Evolutionary conservation across 1,139 yeast species (phyloP).

Genomic region (Hyphopichia fennica): DNA sequence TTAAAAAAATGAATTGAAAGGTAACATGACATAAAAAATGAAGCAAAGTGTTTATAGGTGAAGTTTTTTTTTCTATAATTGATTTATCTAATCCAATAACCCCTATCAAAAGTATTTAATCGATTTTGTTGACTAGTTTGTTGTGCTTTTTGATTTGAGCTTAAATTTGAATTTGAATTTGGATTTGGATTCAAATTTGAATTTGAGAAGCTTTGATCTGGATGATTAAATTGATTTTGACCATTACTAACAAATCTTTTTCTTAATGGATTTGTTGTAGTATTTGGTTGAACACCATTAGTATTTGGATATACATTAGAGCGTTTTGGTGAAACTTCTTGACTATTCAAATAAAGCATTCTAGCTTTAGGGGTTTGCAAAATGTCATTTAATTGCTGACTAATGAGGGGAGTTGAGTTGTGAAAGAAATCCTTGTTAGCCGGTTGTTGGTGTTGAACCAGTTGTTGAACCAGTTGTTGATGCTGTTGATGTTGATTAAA

Average conservation of each 20-base stretch:
- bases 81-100: constrained; percentile 1
- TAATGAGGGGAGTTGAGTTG: neutral
- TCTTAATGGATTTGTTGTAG: neutral
- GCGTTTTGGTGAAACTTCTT: constrained; percentile 1
- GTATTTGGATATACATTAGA: neutral
- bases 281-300: neutral
- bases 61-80: neutral
- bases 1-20: neutral
- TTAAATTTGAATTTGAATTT: neutral
- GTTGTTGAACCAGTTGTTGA: neutral
- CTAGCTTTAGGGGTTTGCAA: constrained; percentile 2
- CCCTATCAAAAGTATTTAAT: neutral
- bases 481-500: neutral
- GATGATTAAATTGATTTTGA: neutral
- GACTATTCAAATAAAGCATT: constrained; percentile 1
- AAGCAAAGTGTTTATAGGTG: neutral
- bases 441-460: neutral
- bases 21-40: neutral
- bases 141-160: neutral
- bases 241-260: neutral
- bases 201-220: neutral
- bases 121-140: neutral
- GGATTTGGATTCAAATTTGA: neutral
- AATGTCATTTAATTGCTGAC: constrained; percentile 3
- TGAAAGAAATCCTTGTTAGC: neutral